These are phyloP conservation scores for Tulasnella sp. DNA, from an alignment of 768 basidiomycete species.

Conservation along the genomic window DNA sequence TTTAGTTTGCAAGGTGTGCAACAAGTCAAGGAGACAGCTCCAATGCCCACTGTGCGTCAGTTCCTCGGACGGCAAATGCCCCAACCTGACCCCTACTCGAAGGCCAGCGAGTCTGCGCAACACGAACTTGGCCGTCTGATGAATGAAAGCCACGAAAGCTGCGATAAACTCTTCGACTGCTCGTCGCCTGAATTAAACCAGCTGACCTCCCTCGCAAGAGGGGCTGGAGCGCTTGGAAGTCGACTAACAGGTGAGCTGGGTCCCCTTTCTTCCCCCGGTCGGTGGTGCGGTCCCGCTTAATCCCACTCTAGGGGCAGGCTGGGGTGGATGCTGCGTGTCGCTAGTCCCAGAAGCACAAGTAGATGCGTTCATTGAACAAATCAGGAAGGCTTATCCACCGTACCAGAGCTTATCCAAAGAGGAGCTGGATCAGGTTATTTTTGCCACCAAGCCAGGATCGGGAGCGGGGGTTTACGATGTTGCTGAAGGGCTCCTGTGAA, in stretches of 20 bases:
- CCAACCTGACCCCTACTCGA: conserved; percentile 24
- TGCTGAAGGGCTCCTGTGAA: conserved; percentile 34
- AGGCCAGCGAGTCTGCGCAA: conserved; percentile 35
- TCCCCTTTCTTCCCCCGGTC: not conserved
- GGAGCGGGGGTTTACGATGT: conserved; percentile 65
- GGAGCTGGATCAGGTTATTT: conserved; percentile 60
- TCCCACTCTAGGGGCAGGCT: conserved; percentile 64
- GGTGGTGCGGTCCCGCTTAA: not conserved
- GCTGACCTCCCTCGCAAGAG: conserved; percentile 57
- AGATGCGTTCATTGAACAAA: conserved; percentile 55
- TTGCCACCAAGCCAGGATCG: conserved; percentile 76
- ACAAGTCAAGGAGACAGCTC: conserved; percentile 29
- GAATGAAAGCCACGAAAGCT: conserved; percentile 73
- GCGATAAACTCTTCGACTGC: conserved; percentile 66
- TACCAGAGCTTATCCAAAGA: conserved; percentile 59
- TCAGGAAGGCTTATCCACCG: conserved; percentile 59
- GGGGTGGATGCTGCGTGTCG: conserved; percentile 88
- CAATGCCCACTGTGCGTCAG: conserved; percentile 16
- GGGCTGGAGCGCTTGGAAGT: conserved; percentile 73
- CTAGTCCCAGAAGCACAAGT: conserved; percentile 65
- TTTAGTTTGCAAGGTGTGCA: conserved; percentile 50
- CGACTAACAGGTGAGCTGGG: conserved; percentile 65
- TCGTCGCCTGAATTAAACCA: conserved; percentile 75
- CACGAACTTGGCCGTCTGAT: conserved; percentile 62
- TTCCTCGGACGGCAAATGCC: conserved; percentile 30